Percentiles rank a stretch among this genome's conserved stretches.
Evolutionary conservation across 106 monocot genomes (phyloP).

Genomic region (Platanthera guangdongensis): DNA sequence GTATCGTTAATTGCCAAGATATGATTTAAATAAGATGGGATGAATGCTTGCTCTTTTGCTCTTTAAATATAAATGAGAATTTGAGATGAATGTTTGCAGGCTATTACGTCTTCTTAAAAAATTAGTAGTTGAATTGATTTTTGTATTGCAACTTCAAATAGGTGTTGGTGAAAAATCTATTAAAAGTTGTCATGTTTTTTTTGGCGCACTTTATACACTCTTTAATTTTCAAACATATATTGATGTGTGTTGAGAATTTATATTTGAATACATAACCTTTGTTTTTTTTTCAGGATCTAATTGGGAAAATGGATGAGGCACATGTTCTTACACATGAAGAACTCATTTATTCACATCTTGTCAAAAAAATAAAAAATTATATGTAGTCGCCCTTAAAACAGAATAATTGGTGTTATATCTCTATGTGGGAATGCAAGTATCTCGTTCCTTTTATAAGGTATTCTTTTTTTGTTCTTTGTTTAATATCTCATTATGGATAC

Average conservation of each 20-base stretch:
- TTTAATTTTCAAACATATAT: neutral
- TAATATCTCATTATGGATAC: neutral
- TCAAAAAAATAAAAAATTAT: slow-evolving; percentile 87
- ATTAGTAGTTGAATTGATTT: too few relatives aligned
- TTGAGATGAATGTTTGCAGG: too few relatives aligned
- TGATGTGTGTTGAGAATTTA: neutral
- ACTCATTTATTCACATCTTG: slow-evolving; percentile 87
- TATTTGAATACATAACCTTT: neutral
- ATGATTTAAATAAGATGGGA: too few relatives aligned
- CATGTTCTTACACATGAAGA: slow-evolving; percentile 92
- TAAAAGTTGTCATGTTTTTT: too few relatives aligned
- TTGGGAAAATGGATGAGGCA: slow-evolving; percentile 77
- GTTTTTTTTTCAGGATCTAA: slow-evolving; percentile 59
- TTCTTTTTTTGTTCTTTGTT: neutral
- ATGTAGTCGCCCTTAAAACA: slow-evolving; percentile 82
- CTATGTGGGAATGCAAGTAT: slow-evolving; percentile 87
- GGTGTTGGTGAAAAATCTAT: too few relatives aligned
- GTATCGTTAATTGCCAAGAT: too few relatives aligned
- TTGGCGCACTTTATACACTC: neutral
- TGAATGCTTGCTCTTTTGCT: too few relatives aligned
- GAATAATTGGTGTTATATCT: slow-evolving; percentile 96
- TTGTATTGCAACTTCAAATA: too few relatives aligned
- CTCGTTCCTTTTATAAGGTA: slow-evolving; percentile 96
- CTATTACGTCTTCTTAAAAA: too few relatives aligned
- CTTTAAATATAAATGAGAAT: too few relatives aligned